Evolutionary conservation across 2,329 filamentous ascomycete genomes (phyloP).

Genomic region (Penicillium sp.): DNA sequence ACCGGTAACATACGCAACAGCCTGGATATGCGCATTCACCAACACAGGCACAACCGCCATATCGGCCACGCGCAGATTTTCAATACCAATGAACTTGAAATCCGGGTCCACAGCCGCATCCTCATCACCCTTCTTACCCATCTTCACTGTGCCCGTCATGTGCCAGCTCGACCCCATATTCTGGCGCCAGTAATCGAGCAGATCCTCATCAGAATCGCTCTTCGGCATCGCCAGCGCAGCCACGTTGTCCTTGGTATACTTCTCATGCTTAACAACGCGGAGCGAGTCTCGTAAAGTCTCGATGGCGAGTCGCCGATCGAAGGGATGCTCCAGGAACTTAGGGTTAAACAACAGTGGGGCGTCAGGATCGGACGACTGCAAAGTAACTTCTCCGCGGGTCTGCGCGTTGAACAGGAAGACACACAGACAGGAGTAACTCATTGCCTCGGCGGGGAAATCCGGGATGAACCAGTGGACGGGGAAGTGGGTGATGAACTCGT

Average conservation of each 20-base stretch:
- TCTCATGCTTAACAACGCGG: conserved; percentile 43
- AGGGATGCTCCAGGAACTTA: conserved; percentile 53
- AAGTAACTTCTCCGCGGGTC: conserved; percentile 49
- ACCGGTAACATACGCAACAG: conserved; percentile 53
- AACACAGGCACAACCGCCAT: conserved; percentile 44
- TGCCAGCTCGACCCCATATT: conserved; percentile 52
- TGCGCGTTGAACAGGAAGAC: conserved; percentile 55
- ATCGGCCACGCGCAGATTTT: conserved; percentile 42
- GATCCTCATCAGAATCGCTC: conserved; percentile 53
- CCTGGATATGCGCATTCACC: conserved; percentile 51
- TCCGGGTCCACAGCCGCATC: conserved; percentile 49
- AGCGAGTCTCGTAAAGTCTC: conserved; percentile 47
- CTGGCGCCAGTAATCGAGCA: conserved; percentile 49
- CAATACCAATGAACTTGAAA: conserved; percentile 40
- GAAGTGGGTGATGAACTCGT: conserved; percentile 53
- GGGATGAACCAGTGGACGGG: conserved; percentile 46
- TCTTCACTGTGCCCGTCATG: conserved; percentile 56
- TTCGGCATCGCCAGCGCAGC: conserved; percentile 45
- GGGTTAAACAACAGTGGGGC: conserved; percentile 54
- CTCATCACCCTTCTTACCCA: conserved; percentile 49
- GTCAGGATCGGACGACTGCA: conserved; percentile 52
- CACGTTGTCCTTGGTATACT: conserved; percentile 47
- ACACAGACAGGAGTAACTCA: conserved; percentile 46
- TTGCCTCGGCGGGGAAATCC: conserved; percentile 31
- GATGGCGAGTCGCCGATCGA: conserved; percentile 52